Base-by-base conservation (phyloP, 352 stramenopile genomes). In the Thraustotheca clavata region DNA sequence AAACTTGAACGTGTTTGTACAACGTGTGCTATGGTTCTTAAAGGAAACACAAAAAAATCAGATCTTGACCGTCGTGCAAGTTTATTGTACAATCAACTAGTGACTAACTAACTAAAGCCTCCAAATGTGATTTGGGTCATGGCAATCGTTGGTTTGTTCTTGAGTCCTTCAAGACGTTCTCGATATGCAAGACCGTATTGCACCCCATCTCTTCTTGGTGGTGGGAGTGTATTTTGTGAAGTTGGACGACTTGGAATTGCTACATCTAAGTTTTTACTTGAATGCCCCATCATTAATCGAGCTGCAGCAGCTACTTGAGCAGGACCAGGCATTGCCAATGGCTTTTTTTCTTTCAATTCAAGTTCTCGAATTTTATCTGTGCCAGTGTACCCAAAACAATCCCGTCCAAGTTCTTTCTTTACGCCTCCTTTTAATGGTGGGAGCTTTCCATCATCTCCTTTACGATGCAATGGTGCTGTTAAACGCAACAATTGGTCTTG, bases 401-500 rank as follows among this genome's bases (percentile, higher is more conserved):
- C 83, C 29, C 83, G 78, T 27, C 80, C 82, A 0, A 78, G 41
- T 7, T 78, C 71, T 52, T 81, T 83, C 59, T 80, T 83, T 27
- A 73, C 63, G 0, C 77, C 77, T 2, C 81, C 82, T 67, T 77
- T 80, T 1, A 91, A 59, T 40, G 84, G 84, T 3, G 76, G 62
- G 27, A 88, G 63, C 34, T 68, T 71, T 20, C 69, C 69, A 11
- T 79, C 59, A 27, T 76, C 67, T 26, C 71, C 71, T 34, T 78
- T 77, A 4, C 81, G 81, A 63, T 94, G 82, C 22, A 94, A 59
- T 40, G 84, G 84, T 0, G 80, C 82, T 0, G 78, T 83, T 57
- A 94, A 89, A 18, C 84, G 75, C 69, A 94, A 76, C 50, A 91
- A 80, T 68, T 89, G 75, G 60, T 91, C 84, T 60, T 88, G 79